Base-by-base conservation (phyloP, 352 stramenopile species). In the Phytopythium boreale region DNA sequence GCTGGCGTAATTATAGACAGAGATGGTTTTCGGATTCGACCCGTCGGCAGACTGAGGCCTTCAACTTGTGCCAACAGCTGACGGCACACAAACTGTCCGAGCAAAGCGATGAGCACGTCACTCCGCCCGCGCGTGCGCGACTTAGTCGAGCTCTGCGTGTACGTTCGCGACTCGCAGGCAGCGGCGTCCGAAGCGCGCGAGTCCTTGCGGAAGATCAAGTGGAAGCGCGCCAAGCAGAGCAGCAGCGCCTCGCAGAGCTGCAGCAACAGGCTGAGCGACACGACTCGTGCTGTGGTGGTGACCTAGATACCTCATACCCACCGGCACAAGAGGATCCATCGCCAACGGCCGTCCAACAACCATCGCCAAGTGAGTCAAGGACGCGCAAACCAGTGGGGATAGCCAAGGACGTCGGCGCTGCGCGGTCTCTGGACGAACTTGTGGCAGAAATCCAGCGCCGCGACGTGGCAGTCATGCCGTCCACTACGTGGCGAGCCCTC, bases 121-220 rank as follows among this genome's bases (percentile, higher is more conserved):
- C 7, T 47, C 20, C 53, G 53, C 20, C 53, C 53, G n/a, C 53
- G 34, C 34, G 63, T 88, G 29, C 62, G 53, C 17, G 68, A 74
- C 12, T 68, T 79, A 31, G 73, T 84, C 19, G 68, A 73, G 56
- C 61, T 85, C n/a, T 88, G 71, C 56, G 64, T 70, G 55, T 79
- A 86, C 47, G 75, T 81, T 15, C 61, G 80, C 56, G 64, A 63
- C n/a, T 27, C 46, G 22, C 3, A 29, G 46, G 22, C 46, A 11
- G 22, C 4, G 46, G 43, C 17, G 22, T 19, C 72, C 19, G 65
- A 81, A 41, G 66, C 67, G n/a, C 39, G 63, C 24, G 76, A 84
- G 26, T 90, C 81, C 6, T 82, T 75, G 47, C 71, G 71, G 34
- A 90, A 87, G 57, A 50, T 63, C 10, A 68, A 72, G 37, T 88